A percentile compares a stretch with the other conserved stretches of the same genome.
Evolutionary conservation across 345 rosid genomes (phyloP).

Genomic region (Lumnitzera racemosa): DNA sequence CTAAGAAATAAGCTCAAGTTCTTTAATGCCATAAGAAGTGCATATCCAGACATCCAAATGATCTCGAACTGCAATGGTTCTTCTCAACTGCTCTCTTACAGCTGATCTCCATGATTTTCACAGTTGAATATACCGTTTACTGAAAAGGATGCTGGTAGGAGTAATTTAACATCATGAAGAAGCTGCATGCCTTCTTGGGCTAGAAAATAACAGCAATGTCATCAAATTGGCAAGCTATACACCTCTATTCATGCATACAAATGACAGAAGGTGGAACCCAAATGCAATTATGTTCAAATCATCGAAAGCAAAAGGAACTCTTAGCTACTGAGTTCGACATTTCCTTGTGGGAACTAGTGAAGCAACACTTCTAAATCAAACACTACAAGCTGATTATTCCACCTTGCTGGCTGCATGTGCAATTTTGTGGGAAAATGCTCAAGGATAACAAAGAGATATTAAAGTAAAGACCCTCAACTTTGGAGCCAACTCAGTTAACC

Average conservation of each 20-base stretch:
- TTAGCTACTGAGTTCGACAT: no score
- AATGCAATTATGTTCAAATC: slow-evolving; percentile 90
- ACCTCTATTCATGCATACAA: slow-evolving; percentile 81
- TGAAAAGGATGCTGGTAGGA: slow-evolving; percentile 77
- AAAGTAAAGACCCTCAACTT: no score
- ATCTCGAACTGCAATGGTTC: slow-evolving; percentile 96
- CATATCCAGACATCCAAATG: slow-evolving; percentile 79
- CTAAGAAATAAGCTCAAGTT: slow-evolving; percentile 89
- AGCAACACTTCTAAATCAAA: no score
- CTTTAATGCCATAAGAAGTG: slow-evolving; percentile 60
- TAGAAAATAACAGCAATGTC: slow-evolving; percentile 87
- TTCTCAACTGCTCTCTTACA: slow-evolving; percentile 59
- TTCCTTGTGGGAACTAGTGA: no score
- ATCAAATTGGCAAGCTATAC: slow-evolving; percentile 96
- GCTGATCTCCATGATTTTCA: slow-evolving; percentile 48
- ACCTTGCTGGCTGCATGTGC: no score
- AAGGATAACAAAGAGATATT: no score
- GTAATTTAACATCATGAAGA: slow-evolving; percentile 74
- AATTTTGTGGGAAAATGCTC: no score
- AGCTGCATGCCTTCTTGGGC: slow-evolving; percentile 84
- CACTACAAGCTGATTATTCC: no score
- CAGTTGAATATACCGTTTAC: slow-evolving; percentile 88
- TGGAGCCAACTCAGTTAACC: no score
- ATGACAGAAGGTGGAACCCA: slow-evolving; percentile 89
- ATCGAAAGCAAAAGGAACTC: slow-evolving; percentile 14